phyloP scores from a whole-genome alignment of 2,329 filamentous ascomycete species.

The Neospermospora avenae region DNA sequence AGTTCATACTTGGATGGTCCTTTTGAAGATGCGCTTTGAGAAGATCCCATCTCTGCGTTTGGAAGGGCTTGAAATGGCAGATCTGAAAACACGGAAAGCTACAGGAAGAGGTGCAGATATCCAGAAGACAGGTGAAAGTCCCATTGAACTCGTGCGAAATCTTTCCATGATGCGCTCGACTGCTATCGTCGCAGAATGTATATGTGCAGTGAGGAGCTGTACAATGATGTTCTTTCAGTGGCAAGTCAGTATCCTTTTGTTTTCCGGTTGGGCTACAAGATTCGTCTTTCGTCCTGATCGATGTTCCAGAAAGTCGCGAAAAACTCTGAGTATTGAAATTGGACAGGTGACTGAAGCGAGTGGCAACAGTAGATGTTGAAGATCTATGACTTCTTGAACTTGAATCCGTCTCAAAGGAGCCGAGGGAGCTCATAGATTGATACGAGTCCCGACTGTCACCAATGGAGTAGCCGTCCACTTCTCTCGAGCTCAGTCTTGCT shows the following conservation, averaged over 20 bases:
- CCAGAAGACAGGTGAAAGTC: constrained; percentile 9
- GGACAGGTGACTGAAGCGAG: constrained; percentile 1
- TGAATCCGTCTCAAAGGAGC: background rate
- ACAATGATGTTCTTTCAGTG: background rate
- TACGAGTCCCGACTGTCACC: constrained; percentile 2
- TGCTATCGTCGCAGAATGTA: background rate
- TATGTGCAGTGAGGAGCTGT: background rate
- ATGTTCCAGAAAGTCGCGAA: background rate
- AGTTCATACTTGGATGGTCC: background rate
- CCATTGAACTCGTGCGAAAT: background rate
- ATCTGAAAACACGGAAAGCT: constrained; percentile 10
- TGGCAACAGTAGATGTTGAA: constrained; percentile 3
- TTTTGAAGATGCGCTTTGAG: background rate
- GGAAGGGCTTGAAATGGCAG: background rate
- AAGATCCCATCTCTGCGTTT: constrained; percentile 1
- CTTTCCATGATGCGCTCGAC: background rate
- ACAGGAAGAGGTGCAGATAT: constrained; percentile 3
- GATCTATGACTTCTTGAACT: background rate
- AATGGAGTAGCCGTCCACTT: background rate
- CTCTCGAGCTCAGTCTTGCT: background rate
- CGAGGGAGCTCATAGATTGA: constrained; percentile 2
- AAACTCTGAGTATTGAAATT: background rate
- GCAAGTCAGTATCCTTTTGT: background rate
- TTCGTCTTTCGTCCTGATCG: background rate
- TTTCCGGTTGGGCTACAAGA: background rate